phyloP scores from a whole-genome alignment of 2,329 filamentous ascomycete genomes.

The Aspergillus bombycis region DNA sequence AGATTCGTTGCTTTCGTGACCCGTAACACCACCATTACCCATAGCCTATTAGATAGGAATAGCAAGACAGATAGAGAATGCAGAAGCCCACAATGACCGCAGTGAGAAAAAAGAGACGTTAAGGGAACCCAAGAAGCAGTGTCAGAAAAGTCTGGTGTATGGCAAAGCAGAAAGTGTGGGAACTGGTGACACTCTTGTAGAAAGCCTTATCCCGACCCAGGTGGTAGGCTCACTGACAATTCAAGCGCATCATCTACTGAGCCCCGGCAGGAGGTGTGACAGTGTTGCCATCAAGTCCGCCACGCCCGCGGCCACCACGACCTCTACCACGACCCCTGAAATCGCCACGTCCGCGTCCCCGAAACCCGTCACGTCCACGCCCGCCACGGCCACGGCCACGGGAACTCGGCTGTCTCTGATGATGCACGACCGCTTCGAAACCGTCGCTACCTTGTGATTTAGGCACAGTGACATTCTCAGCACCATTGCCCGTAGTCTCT shows the following conservation, averaged over 20 bases:
- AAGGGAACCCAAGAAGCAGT: slow-evolving; percentile 1
- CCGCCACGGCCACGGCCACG: slow-evolving; percentile 40
- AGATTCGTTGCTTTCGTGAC: slow-evolving; percentile 42
- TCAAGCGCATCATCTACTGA: slow-evolving; percentile 14
- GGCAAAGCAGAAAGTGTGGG: slow-evolving; percentile 7
- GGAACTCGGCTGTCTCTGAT: slow-evolving; percentile 39
- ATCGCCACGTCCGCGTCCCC: slow-evolving; percentile 41
- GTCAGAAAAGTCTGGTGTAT: slow-evolving; percentile 8
- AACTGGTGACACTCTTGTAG: neutral
- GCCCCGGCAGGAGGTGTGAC: slow-evolving; percentile 24
- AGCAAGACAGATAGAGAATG: slow-evolving; percentile 15
- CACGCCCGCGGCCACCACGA: slow-evolving; percentile 32
- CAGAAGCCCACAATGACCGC: neutral
- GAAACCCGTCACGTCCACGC: slow-evolving; percentile 42
- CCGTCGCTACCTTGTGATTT: slow-evolving; percentile 37
- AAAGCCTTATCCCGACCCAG: neutral
- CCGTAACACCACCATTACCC: slow-evolving; percentile 37
- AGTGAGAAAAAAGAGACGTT: neutral
- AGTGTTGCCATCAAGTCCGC: slow-evolving; percentile 31
- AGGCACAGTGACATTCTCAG: slow-evolving; percentile 71
- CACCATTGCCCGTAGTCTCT: slow-evolving; percentile 70
- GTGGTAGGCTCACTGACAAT: slow-evolving; percentile 7
- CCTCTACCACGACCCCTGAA: slow-evolving; percentile 39
- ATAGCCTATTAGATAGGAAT: slow-evolving; percentile 22
- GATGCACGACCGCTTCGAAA: slow-evolving; percentile 39